phyloP scores from a whole-genome alignment of 306 rosid species.

The Crataegus laevigata region DNA sequence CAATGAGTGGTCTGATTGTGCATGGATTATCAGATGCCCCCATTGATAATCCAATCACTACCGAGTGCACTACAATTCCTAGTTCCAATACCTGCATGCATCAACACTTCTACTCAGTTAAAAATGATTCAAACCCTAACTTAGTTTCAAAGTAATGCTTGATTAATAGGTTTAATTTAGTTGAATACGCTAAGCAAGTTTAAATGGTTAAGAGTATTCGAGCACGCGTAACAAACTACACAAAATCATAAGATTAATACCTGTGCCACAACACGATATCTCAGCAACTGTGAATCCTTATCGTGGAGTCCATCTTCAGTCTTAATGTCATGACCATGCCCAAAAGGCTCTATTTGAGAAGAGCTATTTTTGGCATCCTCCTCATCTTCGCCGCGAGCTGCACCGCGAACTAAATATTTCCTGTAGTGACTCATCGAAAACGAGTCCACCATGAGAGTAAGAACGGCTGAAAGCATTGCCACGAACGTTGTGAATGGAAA shows the following conservation, averaged over 20 bases:
- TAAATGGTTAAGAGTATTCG: background rate
- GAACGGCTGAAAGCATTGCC: conserved; percentile 53
- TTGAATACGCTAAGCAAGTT: background rate
- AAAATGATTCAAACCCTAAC: background rate
- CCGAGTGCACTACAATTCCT: conserved; percentile 72
- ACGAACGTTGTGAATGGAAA: conserved; percentile 52
- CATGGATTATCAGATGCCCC: conserved; percentile 66
- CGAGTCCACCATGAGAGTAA: conserved; percentile 56
- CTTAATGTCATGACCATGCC: background rate
- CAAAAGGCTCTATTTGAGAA: background rate
- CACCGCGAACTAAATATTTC: conserved; percentile 6
- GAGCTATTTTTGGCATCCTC: background rate
- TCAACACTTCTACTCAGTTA: background rate
- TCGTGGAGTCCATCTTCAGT: background rate
- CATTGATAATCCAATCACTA: conserved; percentile 69
- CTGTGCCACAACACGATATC: conserved; percentile 55
- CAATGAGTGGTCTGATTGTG: conserved; percentile 59
- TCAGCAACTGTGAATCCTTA: conserved; percentile 16
- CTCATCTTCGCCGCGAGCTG: background rate
- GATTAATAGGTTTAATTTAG: background rate
- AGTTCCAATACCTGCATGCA: conserved; percentile 46
- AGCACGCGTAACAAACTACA: background rate
- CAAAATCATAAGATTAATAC: conserved; percentile 5
- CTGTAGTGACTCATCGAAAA: conserved; percentile 31
- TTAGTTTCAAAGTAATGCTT: background rate